Conservation (phyloP, 2,329 filamentous ascomycete species). For the Colletotrichum siamense region DNA sequence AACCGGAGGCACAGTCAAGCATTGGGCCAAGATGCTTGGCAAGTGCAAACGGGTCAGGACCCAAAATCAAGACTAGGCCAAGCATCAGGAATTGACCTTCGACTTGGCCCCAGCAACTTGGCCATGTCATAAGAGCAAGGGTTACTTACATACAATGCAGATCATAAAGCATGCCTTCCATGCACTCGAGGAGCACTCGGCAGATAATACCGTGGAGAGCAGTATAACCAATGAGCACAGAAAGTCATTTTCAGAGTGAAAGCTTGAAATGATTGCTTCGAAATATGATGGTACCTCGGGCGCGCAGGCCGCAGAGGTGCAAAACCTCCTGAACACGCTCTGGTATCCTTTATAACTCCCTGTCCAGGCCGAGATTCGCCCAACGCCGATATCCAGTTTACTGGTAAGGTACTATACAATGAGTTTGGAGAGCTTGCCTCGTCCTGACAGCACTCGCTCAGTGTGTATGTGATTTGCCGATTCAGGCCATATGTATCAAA, state of each 20-base stretch:
- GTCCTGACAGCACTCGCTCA: neutral
- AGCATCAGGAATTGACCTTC: neutral
- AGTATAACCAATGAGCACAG: neutral
- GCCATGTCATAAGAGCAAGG: neutral
- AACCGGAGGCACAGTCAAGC: neutral
- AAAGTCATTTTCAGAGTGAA: neutral
- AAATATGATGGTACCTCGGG: neutral
- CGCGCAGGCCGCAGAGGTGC: neutral
- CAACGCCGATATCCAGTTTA: constrained; percentile 15
- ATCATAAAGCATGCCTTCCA: neutral
- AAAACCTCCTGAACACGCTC: constrained; percentile 19
- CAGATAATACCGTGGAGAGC: neutral
- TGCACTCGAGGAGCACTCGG: neutral
- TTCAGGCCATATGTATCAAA: neutral
- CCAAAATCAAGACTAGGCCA: neutral
- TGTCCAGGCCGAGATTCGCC: constrained; percentile 2
- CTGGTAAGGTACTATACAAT: constrained; percentile 15
- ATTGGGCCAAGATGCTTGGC: neutral
- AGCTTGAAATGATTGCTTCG: neutral
- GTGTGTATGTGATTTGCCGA: neutral
- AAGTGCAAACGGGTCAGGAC: neutral
- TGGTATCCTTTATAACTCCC: constrained; percentile 20
- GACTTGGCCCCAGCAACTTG: neutral
- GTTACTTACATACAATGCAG: neutral
- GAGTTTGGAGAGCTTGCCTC: neutral